These are phyloP conservation scores for Verbascum thapsus DNA, from an alignment of 257 asterid species.

Conservation along the genomic window DNA sequence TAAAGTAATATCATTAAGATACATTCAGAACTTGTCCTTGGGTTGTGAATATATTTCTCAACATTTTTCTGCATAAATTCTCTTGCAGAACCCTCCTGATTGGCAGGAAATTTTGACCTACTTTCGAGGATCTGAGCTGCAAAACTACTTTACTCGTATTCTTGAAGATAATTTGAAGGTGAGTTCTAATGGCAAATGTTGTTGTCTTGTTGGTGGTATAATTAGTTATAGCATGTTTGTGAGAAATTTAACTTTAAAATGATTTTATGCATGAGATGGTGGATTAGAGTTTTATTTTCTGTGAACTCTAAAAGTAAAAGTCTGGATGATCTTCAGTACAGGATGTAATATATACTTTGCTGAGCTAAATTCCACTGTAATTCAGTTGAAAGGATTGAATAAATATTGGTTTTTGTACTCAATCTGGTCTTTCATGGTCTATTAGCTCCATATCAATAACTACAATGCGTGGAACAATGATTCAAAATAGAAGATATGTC, in stretches of 20 bases:
- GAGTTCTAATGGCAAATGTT: constrained; percentile 19
- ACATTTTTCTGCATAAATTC: constrained; percentile 12
- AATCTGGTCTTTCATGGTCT: background rate
- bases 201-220: too few relatives aligned
- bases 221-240: too few relatives aligned
- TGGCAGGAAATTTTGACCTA: constrained; percentile 98
- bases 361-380: background rate
- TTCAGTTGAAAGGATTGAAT: background rate
- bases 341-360: background rate
- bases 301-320: background rate
- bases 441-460: background rate
- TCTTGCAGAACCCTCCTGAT: constrained; percentile 93
- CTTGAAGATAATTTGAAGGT: constrained; percentile 98
- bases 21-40: constrained; percentile 12
- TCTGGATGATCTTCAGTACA: background rate
- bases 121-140: constrained; percentile 98
- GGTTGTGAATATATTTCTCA: constrained; percentile 27
- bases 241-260: background rate
- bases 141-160: constrained; percentile 93
- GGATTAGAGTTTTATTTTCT: background rate
- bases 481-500: background rate
- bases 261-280: background rate
- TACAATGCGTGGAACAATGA: background rate
- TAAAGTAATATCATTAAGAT: constrained; percentile 42
- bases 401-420: too few relatives aligned